phyloP scores from a whole-genome alignment of 164 flowering plant species.

The Echeveria elegans region DNA sequence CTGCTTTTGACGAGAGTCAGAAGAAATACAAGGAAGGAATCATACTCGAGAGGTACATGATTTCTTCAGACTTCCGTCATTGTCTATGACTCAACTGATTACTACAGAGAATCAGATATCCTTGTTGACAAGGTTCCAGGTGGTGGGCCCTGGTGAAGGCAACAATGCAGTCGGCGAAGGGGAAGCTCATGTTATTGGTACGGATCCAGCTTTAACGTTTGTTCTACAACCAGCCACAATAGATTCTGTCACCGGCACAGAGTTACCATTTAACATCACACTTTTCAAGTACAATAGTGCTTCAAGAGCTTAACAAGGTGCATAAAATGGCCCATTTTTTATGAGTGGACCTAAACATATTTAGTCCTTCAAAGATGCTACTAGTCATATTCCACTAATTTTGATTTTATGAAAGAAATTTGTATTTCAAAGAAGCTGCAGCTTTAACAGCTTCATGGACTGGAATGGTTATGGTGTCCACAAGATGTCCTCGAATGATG shows the following conservation, averaged over 20 bases:
- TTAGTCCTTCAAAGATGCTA: not conserved
- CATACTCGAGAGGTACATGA: conserved; percentile 44
- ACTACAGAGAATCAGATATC: not conserved
- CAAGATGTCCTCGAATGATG: not conserved
- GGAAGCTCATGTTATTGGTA: conserved; percentile 21
- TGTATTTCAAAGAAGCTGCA: not conserved
- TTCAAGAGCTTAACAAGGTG: not conserved
- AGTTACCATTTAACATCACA: not conserved
- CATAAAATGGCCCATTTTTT: not conserved
- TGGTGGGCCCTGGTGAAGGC: conserved; percentile 37
- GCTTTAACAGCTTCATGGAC: not conserved
- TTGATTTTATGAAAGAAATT: not conserved
- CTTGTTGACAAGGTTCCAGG: conserved; percentile 30
- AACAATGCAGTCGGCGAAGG: conserved; percentile 9
- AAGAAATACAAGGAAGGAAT: conserved; percentile 59
- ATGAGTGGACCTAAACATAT: not conserved
- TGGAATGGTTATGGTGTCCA: not conserved
- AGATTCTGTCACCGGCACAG: not conserved
- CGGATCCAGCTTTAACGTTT: conserved; percentile 16
- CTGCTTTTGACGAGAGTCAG: conserved; percentile 39
- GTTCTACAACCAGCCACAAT: not conserved
- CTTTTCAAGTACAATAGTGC: not conserved
- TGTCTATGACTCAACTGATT: not conserved
- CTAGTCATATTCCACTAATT: not conserved
- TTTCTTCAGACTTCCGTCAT: not conserved